These are phyloP conservation scores for Davidsoniella eucalypti DNA, from an alignment of 2,329 filamentous ascomycete genomes.

Conservation along the genomic window DNA sequence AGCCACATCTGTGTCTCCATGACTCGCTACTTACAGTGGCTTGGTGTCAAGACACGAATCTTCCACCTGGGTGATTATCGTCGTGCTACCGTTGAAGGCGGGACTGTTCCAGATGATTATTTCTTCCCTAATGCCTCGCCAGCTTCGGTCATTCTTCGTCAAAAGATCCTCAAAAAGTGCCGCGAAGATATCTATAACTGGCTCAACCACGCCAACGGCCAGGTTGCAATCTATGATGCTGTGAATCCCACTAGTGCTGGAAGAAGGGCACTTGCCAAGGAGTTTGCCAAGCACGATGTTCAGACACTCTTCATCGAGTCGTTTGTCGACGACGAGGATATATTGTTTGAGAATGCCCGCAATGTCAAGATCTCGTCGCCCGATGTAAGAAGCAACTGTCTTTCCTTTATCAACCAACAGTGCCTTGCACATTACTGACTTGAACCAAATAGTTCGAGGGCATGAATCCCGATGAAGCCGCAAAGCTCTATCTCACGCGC, in stretches of 20 bases:
- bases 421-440: conserved; percentile 11
- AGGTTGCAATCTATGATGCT: conserved; percentile 96
- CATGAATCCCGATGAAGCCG: conserved; percentile 84
- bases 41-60: conserved; percentile 94
- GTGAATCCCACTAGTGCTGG: conserved; percentile 82
- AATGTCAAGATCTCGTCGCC: conserved; percentile 97
- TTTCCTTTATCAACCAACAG: not conserved
- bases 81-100: conserved; percentile 68
- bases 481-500: conserved; percentile 74
- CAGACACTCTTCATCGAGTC: conserved; percentile 97
- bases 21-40: conserved; percentile 86
- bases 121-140: conserved; percentile 93
- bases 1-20: conserved; percentile 92
- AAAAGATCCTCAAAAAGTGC: conserved; percentile 96
- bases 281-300: conserved; percentile 95
- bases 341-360: conserved; percentile 90
- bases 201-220: conserved; percentile 90
- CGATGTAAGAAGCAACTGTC: conserved; percentile 42
- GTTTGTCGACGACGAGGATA: conserved; percentile 79
- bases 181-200: conserved; percentile 94
- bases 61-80: conserved; percentile 97
- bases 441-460: conserved; percentile 49
- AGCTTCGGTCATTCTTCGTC: conserved; percentile 77
- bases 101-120: conserved; percentile 86
- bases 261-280: conserved; percentile 72